These are phyloP conservation scores for Teratosphaeria epicoccoides DNA, from an alignment of 2,329 filamentous ascomycete genomes.

Conservation along the genomic window DNA sequence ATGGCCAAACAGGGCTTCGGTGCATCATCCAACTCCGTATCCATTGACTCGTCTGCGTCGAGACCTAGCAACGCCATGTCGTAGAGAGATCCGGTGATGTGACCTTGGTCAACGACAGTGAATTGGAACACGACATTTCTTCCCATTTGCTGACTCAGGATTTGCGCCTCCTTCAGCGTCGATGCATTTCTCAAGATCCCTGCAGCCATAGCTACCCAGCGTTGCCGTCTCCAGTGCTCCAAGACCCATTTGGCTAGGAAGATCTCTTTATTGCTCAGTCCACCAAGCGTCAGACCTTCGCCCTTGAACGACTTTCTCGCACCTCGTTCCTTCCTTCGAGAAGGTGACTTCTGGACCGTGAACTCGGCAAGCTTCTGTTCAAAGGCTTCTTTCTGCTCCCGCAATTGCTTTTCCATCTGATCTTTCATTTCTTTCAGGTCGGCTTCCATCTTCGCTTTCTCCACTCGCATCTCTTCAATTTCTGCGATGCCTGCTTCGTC, in stretches of 20 bases:
- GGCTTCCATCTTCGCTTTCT: slow-evolving; percentile 79
- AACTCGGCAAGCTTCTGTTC: slow-evolving; percentile 74
- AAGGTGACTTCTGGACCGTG: slow-evolving; percentile 37
- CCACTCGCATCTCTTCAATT: slow-evolving; percentile 70
- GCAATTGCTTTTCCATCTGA: slow-evolving; percentile 79
- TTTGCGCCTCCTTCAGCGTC: slow-evolving; percentile 84
- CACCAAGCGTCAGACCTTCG: slow-evolving; percentile 30
- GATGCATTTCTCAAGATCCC: slow-evolving; percentile 79
- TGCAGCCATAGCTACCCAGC: slow-evolving; percentile 91
- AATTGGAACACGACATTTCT: slow-evolving; percentile 93
- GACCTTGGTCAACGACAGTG: slow-evolving; percentile 77
- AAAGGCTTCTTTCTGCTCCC: slow-evolving; percentile 71
- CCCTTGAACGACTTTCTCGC: background rate
- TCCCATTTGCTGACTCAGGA: slow-evolving; percentile 94
- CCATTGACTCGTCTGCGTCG: slow-evolving; percentile 71
- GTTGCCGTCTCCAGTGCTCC: slow-evolving; percentile 68
- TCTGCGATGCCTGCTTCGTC: slow-evolving; percentile 67
- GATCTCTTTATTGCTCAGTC: slow-evolving; percentile 61
- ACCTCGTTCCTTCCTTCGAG: slow-evolving; percentile 32
- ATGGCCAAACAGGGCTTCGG: slow-evolving; percentile 85
- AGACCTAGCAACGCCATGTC: slow-evolving; percentile 80
- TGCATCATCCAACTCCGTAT: slow-evolving; percentile 56
- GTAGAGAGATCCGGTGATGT: slow-evolving; percentile 84
- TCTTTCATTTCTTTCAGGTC: slow-evolving; percentile 66
- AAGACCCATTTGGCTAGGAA: slow-evolving; percentile 56